Conservation (phyloP, 352 stramenopile species). For the Globisporangium emineosum region DNA sequence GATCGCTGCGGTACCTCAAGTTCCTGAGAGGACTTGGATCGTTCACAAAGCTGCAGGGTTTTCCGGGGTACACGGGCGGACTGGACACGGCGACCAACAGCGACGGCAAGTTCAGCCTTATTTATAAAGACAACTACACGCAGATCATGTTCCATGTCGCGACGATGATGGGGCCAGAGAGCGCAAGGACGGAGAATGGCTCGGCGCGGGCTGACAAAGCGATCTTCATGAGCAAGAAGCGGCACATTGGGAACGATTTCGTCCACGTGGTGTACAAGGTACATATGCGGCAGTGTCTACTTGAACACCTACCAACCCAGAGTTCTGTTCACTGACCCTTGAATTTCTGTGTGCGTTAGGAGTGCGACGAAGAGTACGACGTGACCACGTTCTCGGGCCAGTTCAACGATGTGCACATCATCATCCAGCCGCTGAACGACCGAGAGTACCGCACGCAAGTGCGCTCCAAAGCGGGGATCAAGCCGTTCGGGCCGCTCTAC, state of each 20-base stretch:
- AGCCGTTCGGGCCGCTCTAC: constrained; percentile 71
- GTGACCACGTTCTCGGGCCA: constrained; percentile 73
- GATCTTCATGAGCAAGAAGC: constrained; percentile 74
- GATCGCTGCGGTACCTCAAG: constrained; percentile 67
- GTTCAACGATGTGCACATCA: constrained; percentile 87
- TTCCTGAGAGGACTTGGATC: constrained; percentile 70
- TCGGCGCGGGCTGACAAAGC: neutral
- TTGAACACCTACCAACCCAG: no score
- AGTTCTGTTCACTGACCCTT: neutral
- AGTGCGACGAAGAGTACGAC: constrained; percentile 79
- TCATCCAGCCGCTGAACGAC: constrained; percentile 81
- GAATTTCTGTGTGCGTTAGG: constrained; percentile 19
- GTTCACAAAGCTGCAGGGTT: constrained; percentile 64
- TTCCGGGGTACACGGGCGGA: constrained; percentile 68
- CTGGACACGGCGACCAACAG: constrained; percentile 67
- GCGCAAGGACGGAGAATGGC: neutral
- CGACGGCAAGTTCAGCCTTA: constrained; percentile 72
- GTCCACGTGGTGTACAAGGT: constrained; percentile 86
- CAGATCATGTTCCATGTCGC: constrained; percentile 88
- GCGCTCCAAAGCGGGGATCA: constrained; percentile 63
- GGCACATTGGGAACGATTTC: constrained; percentile 88
- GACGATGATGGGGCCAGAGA: constrained; percentile 69
- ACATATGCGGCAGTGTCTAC: no score
- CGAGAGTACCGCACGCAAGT: constrained; percentile 71
- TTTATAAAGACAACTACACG: constrained; percentile 64